Evolutionary conservation across 1,284 basidiomycete genomes (phyloP).

Genomic region (Rhodotorula sp.): DNA sequence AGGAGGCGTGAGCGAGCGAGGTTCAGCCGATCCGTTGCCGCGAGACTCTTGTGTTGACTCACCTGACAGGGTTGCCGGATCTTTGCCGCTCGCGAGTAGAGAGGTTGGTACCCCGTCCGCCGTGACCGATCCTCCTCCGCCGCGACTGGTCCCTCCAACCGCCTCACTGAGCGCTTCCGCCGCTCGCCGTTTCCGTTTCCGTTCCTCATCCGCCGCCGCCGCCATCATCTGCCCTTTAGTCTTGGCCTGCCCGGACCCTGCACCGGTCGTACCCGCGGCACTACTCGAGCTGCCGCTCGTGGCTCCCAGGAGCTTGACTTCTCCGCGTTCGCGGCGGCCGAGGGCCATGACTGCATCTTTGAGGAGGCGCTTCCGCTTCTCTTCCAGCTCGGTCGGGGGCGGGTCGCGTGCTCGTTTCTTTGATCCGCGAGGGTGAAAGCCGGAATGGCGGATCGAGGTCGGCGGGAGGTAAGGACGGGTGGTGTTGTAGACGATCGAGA

Average conservation of each 20-base stretch:
- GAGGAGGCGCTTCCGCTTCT: constrained; percentile 31
- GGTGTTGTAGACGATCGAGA: constrained; percentile 53
- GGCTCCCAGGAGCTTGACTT: constrained; percentile 40
- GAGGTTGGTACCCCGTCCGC: constrained; percentile 9
- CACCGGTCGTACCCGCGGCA: constrained; percentile 10
- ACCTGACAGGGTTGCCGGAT: background rate
- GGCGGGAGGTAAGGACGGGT: constrained; percentile 42
- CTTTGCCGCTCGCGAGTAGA: background rate
- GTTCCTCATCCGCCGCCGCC: constrained; percentile 15
- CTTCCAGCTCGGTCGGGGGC: background rate
- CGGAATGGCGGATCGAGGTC: constrained; percentile 40
- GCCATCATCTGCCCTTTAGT: background rate
- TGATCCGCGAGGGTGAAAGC: constrained; percentile 43
- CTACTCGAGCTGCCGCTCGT: background rate
- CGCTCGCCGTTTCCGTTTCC: constrained; percentile 44
- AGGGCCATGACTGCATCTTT: constrained; percentile 41
- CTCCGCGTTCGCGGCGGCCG: constrained; percentile 40
- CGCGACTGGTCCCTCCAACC: constrained; percentile 31
- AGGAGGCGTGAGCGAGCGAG: background rate
- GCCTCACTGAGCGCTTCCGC: constrained; percentile 40
- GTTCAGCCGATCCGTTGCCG: background rate
- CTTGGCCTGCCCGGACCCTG: background rate
- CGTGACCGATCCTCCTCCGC: constrained; percentile 10
- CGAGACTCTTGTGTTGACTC: background rate
- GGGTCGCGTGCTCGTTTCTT: constrained; percentile 21